Conservation (phyloP, 306 rosid genomes). For the Gleditsia sinensis region DNA sequence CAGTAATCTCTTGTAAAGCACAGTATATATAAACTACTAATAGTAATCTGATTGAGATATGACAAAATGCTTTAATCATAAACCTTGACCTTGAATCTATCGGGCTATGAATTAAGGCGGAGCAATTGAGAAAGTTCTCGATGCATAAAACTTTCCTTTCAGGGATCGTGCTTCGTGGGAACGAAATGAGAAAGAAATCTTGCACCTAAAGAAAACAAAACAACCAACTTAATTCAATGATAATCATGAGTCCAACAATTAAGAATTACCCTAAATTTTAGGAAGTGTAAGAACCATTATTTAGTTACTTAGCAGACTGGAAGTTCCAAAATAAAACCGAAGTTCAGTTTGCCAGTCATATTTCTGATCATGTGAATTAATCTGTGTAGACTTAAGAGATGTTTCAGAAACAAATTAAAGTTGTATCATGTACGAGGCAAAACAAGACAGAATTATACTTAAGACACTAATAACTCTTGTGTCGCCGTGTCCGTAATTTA, state of each 20-base stretch:
- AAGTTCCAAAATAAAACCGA: not conserved
- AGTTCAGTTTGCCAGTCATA: too few species aligned
- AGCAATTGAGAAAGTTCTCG: constrained; percentile 28
- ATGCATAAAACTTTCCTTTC: not conserved
- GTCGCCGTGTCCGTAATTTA: too few species aligned
- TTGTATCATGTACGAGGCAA: too few species aligned
- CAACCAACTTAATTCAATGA: not conserved
- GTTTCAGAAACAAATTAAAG: too few species aligned
- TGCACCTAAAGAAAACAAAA: not conserved
- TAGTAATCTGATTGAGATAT: not conserved
- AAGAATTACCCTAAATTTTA: not conserved
- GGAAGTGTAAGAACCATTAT: not conserved
- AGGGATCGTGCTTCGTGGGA: not conserved
- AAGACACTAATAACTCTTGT: too few species aligned
- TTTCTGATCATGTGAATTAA: too few species aligned
- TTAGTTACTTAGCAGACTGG: not conserved
- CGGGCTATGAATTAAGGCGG: constrained; percentile 6
- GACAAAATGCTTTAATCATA: constrained; percentile 20
- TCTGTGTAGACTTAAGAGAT: too few species aligned
- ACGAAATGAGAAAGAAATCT: not conserved
- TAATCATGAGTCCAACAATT: not conserved
- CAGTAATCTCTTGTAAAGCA: not conserved
- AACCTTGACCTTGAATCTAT: constrained; percentile 1
- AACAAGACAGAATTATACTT: too few species aligned
- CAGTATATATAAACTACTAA: not conserved